These are phyloP conservation scores for Exophiala sp. DNA, from an alignment of 2,329 filamentous ascomycete species.

Conservation along the genomic window DNA sequence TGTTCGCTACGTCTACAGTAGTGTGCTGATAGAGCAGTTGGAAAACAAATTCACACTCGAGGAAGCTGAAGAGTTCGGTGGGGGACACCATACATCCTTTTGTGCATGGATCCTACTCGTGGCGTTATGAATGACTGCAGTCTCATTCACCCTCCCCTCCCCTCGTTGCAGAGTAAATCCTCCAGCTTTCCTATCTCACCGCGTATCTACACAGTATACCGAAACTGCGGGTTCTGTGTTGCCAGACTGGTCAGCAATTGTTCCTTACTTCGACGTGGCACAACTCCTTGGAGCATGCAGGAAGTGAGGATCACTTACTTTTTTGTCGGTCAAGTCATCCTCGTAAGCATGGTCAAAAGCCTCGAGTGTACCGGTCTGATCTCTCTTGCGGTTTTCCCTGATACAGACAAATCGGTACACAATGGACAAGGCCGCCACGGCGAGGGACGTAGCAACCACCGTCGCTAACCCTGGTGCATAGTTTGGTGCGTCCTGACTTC, in stretches of 20 bases:
- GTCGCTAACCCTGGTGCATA: slow-evolving; percentile 33
- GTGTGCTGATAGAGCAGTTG: background rate
- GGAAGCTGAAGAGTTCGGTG: background rate
- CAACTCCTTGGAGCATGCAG: background rate
- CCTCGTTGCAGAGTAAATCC: background rate
- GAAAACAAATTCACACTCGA: background rate
- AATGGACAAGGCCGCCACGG: slow-evolving; percentile 29
- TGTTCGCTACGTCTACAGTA: background rate
- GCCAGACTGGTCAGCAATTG: background rate
- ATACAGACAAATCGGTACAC: slow-evolving; percentile 13
- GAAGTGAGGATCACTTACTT: background rate
- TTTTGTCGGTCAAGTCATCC: slow-evolving; percentile 50
- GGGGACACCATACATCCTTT: background rate
- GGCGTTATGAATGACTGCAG: slow-evolving; percentile 1
- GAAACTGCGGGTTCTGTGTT: slow-evolving; percentile 1
- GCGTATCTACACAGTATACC: slow-evolving; percentile 9
- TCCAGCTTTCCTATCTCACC: background rate
- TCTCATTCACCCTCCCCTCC: background rate
- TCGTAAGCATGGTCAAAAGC: slow-evolving; percentile 53
- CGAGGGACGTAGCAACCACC: slow-evolving; percentile 16
- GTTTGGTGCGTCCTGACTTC: slow-evolving; percentile 31
- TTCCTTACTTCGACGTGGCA: background rate
- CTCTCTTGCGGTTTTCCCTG: slow-evolving; percentile 25
- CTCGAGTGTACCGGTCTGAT: slow-evolving; percentile 35
- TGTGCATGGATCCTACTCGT: background rate